Conservation (phyloP, 2,329 filamentous ascomycete genomes). For the Dactylella cylindrospora region DNA sequence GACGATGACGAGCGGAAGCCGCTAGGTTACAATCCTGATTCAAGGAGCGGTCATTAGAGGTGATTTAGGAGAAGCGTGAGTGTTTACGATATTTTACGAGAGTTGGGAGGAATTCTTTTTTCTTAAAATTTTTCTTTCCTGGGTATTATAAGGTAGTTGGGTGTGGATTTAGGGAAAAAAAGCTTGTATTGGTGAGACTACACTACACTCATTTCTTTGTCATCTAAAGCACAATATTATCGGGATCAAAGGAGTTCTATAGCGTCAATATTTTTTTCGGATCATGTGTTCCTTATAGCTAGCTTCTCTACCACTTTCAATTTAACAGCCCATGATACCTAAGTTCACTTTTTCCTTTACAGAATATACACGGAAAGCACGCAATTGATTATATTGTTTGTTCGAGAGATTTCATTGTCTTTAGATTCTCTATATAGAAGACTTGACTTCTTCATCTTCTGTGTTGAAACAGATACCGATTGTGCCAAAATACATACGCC, state of each 20-base stretch:
- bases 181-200: conserved; percentile 1
- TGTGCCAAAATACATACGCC: conserved; percentile 17
- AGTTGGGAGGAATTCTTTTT: background rate
- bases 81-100: conserved; percentile 7
- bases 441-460: conserved; percentile 25
- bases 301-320: background rate
- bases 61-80: conserved; percentile 1
- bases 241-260: conserved; percentile 33
- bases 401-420: conserved; percentile 40
- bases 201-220: conserved; percentile 11
- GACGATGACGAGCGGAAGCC: conserved; percentile 36
- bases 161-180: background rate
- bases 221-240: conserved; percentile 13
- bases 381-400: background rate
- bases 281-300: conserved; percentile 5
- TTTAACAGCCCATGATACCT: background rate
- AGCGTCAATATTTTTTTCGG: conserved; percentile 35
- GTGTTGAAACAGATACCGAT: conserved; percentile 43
- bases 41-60: conserved; percentile 34
- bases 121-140: background rate
- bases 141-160: background rate
- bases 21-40: conserved; percentile 37
- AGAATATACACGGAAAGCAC: background rate
- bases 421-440: conserved; percentile 44
- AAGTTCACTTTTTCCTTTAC: background rate